A percentile compares a stretch with the other conserved stretches of the same genome.
These are phyloP conservation scores for Podospora anserina DNA, from an alignment of 495 filamentous ascomycete genomes.

Conservation along the genomic window DNA sequence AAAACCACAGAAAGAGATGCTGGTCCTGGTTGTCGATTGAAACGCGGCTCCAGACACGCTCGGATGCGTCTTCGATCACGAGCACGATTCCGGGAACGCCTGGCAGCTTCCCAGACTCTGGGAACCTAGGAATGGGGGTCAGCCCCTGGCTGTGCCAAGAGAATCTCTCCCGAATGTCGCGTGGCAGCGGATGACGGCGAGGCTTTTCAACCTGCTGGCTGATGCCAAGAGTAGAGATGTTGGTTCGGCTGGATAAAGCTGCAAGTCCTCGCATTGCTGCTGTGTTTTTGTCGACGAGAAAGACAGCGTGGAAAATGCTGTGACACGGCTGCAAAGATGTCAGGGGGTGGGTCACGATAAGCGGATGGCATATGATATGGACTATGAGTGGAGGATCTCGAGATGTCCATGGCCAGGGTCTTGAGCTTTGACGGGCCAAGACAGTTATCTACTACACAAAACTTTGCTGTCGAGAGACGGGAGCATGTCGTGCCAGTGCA, in stretches of 20 bases:
- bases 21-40: neutral
- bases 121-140: no score
- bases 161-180: constrained; percentile 7
- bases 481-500: neutral
- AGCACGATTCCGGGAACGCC: neutral
- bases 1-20: neutral
- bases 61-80: neutral
- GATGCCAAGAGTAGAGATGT: neutral
- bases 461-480: neutral
- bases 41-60: constrained; percentile 7
- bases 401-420: neutral
- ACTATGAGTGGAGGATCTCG: neutral
- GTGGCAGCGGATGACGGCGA: constrained; percentile 5
- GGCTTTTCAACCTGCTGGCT: neutral
- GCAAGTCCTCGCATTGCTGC: no score
- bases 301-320: no score
- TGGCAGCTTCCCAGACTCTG: neutral
- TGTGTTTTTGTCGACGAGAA: no score
- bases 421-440: neutral
- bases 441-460: neutral
- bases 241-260: constrained; percentile 7
- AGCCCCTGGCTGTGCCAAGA: neutral
- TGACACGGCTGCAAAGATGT: neutral
- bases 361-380: neutral
- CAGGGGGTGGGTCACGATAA: neutral